These are phyloP conservation scores for Pinus albicaulis DNA, from an alignment of 75 land plant species.

Conservation along the genomic window DNA sequence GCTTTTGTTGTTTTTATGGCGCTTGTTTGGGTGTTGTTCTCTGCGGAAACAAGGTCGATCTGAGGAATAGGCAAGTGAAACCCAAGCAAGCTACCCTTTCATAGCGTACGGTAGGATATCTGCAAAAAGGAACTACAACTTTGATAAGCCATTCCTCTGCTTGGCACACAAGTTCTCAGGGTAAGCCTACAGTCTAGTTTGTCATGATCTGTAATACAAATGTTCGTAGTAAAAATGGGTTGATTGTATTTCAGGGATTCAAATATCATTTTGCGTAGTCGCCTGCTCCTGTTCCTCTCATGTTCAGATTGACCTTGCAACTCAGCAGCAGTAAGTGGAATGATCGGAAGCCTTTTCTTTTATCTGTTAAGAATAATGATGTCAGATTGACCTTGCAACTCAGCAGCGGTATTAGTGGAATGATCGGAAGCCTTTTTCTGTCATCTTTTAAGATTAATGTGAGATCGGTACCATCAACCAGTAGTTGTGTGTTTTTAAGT, in stretches of 20 bases:
- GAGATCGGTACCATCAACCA: too few relatives aligned
- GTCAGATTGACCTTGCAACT: constrained; percentile 19
- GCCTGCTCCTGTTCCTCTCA: constrained; percentile 36
- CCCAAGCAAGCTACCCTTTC: constrained; percentile 40
- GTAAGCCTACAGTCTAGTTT: too few relatives aligned
- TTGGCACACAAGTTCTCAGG: constrained; percentile 26
- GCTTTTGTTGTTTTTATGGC: too few relatives aligned
- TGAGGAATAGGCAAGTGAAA: constrained; percentile 39
- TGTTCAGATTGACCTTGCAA: constrained; percentile 24
- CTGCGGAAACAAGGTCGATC: constrained; percentile 40
- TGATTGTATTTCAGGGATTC: constrained; percentile 19
- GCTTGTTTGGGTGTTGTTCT: constrained; percentile 13
- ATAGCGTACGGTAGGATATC: constrained; percentile 37
- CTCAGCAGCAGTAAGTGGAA: constrained; percentile 21
- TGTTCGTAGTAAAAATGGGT: too few relatives aligned
- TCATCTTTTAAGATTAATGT: too few relatives aligned
- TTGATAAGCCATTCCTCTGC: constrained; percentile 26
- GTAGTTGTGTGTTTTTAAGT: too few relatives aligned
- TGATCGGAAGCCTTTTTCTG: not conserved
- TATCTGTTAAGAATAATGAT: too few relatives aligned
- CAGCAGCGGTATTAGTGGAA: constrained; percentile 23
- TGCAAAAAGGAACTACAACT: constrained; percentile 35
- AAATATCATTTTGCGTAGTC: constrained; percentile 33
- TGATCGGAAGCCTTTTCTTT: not conserved
- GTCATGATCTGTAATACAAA: too few relatives aligned